Conservation (phyloP, 1,284 basidiomycete genomes). For the Tilletia setariae region DNA sequence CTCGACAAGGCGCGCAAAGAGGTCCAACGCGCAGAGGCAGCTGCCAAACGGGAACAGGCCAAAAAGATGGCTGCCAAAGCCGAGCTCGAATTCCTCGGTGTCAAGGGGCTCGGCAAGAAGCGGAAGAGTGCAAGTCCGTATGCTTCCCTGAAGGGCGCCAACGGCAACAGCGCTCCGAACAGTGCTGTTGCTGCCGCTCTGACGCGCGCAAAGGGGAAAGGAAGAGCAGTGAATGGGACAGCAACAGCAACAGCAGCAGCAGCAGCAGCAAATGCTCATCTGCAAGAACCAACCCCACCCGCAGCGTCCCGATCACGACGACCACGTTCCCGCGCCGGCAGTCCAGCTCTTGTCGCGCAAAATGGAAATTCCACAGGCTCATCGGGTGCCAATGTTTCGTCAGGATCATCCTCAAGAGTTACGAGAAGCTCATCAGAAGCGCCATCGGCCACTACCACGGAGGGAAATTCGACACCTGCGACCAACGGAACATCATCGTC, state of each 20-base stretch:
- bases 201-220: constrained; percentile 30
- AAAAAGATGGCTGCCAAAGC: constrained; percentile 38
- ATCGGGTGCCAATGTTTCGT: constrained; percentile 25
- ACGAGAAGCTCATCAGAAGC: constrained; percentile 23
- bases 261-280: background rate
- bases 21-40: constrained; percentile 27
- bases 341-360: constrained; percentile 8
- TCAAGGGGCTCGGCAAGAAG: constrained; percentile 44
- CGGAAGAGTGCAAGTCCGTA: constrained; percentile 48
- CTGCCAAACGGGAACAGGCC: constrained; percentile 35
- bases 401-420: constrained; percentile 13
- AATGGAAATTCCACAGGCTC: constrained; percentile 8
- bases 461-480: too few relatives aligned
- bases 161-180: constrained; percentile 2
- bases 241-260: constrained; percentile 17
- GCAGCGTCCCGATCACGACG: constrained; percentile 26
- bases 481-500: constrained; percentile 1
- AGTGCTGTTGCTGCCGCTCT: constrained; percentile 16
- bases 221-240: constrained; percentile 16
- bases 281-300: constrained; percentile 22
- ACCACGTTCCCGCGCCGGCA: constrained; percentile 30
- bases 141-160: constrained; percentile 21
- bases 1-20: constrained; percentile 41
- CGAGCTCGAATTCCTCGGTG: constrained; percentile 45
- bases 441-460: background rate